Conservation (phyloP, 2,329 filamentous ascomycete species). For the Didymella glomerata region DNA sequence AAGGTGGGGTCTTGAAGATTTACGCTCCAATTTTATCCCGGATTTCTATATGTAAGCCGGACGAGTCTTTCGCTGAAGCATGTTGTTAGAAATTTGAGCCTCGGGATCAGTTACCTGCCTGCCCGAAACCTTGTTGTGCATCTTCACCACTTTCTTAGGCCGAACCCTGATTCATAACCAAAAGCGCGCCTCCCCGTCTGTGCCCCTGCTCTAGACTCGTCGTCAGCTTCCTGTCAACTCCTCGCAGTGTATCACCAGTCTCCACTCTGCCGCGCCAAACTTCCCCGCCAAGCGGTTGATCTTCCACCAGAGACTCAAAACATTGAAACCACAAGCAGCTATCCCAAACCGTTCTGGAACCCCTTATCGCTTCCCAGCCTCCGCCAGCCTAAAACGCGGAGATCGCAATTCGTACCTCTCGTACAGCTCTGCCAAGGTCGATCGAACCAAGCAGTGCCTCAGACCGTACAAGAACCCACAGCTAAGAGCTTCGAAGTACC, state of each 20-base stretch:
- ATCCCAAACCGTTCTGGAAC: conserved; percentile 37
- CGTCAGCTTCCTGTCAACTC: conserved; percentile 19
- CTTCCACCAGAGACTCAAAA: conserved; percentile 38
- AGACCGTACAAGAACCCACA: conserved; percentile 25
- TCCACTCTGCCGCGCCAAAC: conserved; percentile 45
- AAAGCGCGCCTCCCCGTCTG: conserved; percentile 21
- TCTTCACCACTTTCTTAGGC: conserved; percentile 18
- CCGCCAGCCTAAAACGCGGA: conserved; percentile 29
- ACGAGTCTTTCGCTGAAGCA: conserved; percentile 23
- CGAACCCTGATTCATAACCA: conserved; percentile 17
- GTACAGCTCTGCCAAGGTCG: conserved; percentile 37
- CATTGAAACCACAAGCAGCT: conserved; percentile 34
- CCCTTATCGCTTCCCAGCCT: conserved; percentile 3
- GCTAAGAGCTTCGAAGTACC: conserved; percentile 34
- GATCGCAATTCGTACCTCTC: conserved; percentile 24
- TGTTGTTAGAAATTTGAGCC: conserved; percentile 27
- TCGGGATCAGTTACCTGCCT: conserved; percentile 28
- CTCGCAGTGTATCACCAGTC: conserved; percentile 30
- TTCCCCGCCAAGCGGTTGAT: conserved; percentile 32
- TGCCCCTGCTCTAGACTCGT: conserved; percentile 19
- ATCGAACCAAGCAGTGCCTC: conserved; percentile 32
- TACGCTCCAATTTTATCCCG: conserved; percentile 28
- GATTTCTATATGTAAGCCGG: conserved; percentile 27
- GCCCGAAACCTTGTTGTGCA: conserved; percentile 13
- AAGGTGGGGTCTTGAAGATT: conserved; percentile 31